Evolutionary conservation across 305 asterid genomes (phyloP).

Genomic region (Fraxinus ornus): DNA sequence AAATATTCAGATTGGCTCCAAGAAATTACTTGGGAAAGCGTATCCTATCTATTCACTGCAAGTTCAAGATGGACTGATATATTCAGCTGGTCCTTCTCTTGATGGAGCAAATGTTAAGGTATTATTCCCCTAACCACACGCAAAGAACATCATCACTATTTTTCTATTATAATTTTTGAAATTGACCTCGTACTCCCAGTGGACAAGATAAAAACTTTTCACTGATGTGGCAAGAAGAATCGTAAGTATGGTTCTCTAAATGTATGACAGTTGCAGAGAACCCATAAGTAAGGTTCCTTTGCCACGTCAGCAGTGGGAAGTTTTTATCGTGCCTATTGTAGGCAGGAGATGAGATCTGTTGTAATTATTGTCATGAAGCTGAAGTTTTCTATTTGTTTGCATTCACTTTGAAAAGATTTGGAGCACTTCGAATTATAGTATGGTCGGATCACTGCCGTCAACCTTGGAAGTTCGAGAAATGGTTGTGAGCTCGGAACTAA

Average conservation of each 20-base stretch:
- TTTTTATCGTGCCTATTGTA: too few species aligned
- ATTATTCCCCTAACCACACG: not conserved
- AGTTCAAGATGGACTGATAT: slow-evolving; percentile 62
- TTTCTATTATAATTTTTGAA: not conserved
- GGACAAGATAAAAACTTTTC: too few species aligned
- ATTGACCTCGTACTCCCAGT: too few species aligned
- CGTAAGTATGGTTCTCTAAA: too few species aligned
- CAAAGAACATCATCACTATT: not conserved
- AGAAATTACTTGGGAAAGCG: slow-evolving; percentile 63
- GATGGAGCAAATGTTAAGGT: slow-evolving; percentile 83
- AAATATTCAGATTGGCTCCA: slow-evolving; percentile 64
- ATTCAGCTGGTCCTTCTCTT: slow-evolving; percentile 55
- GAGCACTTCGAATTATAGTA: slow-evolving; percentile 50
- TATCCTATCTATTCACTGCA: slow-evolving; percentile 60
- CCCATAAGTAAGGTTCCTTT: too few species aligned
- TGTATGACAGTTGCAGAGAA: too few species aligned
- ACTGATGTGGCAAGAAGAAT: too few species aligned
- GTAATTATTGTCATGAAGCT: not conserved
- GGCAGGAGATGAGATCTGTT: too few species aligned
- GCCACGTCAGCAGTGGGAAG: too few species aligned
- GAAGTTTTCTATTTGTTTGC: not conserved
- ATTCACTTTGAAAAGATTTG: slow-evolving; percentile 46
- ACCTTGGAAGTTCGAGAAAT: slow-evolving; percentile 58
- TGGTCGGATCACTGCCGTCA: slow-evolving; percentile 63
- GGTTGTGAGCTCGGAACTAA: slow-evolving; percentile 60